phyloP scores from a whole-genome alignment of 1,139 yeast species.

The Zygosaccharomyces sapae region DNA sequence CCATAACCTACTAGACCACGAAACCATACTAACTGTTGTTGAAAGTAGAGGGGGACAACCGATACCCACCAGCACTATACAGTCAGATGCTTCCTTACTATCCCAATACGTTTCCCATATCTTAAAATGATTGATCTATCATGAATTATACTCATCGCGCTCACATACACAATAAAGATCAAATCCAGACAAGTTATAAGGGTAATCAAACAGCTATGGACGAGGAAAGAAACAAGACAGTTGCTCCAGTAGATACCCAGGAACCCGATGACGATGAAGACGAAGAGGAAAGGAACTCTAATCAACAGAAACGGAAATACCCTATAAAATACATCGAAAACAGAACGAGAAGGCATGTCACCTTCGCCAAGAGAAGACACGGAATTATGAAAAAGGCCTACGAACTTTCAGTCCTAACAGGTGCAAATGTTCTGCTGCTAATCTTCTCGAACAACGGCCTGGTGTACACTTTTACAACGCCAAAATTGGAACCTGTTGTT shows the following conservation, averaged over 20 bases:
- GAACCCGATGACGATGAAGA: constrained; percentile 10
- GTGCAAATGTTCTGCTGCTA: constrained; percentile 86
- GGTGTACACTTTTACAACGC: constrained; percentile 95
- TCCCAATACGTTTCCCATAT: no score
- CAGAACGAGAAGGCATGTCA: constrained; percentile 93
- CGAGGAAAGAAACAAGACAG: not conserved
- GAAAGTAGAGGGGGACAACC: no score
- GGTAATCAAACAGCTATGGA: not conserved
- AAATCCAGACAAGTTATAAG: not conserved
- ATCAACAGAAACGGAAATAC: constrained; percentile 31
- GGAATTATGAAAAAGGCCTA: constrained; percentile 98
- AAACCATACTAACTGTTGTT: constrained; percentile 40
- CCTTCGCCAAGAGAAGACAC: constrained; percentile 93
- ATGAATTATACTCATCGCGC: not conserved
- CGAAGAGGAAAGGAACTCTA: constrained; percentile 1
- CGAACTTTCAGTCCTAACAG: constrained; percentile 89
- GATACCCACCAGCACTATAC: no score
- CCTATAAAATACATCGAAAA: constrained; percentile 95
- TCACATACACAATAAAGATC: not conserved
- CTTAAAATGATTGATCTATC: no score
- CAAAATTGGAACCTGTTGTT: constrained; percentile 91
- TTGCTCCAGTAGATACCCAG: not conserved
- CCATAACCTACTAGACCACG: constrained; percentile 99
- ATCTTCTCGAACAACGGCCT: constrained; percentile 95
- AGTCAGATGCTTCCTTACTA: no score